Percentiles rank a stretch among this genome's conserved stretches.
phyloP scores from a whole-genome alignment of 768 basidiomycete species.

The Hysterangium stoloniferum region DNA sequence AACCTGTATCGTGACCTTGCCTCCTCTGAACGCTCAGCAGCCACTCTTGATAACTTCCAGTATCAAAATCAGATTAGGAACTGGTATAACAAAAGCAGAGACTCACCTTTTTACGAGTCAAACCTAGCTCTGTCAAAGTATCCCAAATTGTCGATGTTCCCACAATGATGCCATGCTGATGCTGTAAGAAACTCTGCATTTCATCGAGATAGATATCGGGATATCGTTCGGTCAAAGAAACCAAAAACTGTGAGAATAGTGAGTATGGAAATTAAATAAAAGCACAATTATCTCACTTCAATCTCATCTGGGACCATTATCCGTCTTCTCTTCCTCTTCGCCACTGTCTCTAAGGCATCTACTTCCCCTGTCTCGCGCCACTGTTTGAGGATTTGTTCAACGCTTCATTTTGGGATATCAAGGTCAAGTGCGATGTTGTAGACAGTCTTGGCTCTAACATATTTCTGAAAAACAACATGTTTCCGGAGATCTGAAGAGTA shows the following conservation, averaged over 20 bases:
- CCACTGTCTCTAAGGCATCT: background rate
- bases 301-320: background rate
- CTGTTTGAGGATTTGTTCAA: background rate
- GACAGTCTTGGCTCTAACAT: background rate
- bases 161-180: background rate
- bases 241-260: slow-evolving; percentile 10
- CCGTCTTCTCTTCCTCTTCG: background rate
- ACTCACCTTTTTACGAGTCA: slow-evolving; percentile 3
- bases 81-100: background rate
- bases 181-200: slow-evolving; percentile 13
- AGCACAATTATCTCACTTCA: background rate
- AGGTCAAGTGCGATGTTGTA: background rate
- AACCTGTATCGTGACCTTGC: background rate
- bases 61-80: background rate
- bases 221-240: slow-evolving; percentile 16
- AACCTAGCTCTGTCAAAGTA: background rate
- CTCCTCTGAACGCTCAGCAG: background rate
- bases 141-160: background rate
- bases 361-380: background rate
- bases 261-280: background rate
- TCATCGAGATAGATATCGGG: slow-evolving; percentile 19
- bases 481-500: background rate
- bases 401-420: background rate
- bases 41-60: background rate
- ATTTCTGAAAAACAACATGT: background rate